Base-by-base conservation (phyloP, 2,329 filamentous ascomycete species). In the Colletotrichum caudatum region DNA sequence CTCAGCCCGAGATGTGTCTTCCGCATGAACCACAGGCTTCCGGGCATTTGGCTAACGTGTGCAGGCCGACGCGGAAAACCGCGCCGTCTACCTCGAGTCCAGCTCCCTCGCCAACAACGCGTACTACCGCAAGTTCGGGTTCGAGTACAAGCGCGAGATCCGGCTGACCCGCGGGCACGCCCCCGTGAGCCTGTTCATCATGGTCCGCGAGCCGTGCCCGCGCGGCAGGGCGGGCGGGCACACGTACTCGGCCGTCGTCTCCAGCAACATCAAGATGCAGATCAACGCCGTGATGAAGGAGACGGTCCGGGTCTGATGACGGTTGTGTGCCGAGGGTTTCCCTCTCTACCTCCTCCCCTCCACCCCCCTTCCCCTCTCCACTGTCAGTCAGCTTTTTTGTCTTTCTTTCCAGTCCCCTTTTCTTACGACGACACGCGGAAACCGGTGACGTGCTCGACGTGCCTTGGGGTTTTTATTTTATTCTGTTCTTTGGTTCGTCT, bases 51-150 rank as follows among this genome's bases (percentile, higher is more conserved):
- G 59, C 51, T 44, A 50, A 65, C 57, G 9, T 18, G 23, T 16
- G 53, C 73, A 91, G 87, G 93, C 93, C 56, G 93, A 96, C 78
- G 80, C 81, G 20, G 90, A 93, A 77, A 87, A 88, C 58, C 86
- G 88, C 53, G 86, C 90, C 33, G 91, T 92, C 75, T 97, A 96
- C 78, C 88, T 97, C 61, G 93, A 97, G 84, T 93, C 92, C 74
- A 94, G 91, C 78, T 90, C 92, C 70, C 82, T 82, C 69, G 82
- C 83, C 73, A 96, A 95, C 79, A 88, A 90, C 74, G 80, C 82
- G 44, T 94, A 94, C 80, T 97, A 96, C 80, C 83, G 87, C 74
- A 92, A 91, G 80, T 91, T 93, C 80, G 93, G 93, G 39, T 97
- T 95, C 80, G 87, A 90, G 78, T 80, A 87, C 75, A 86, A 86